Evolutionary conservation across 169 alveolate species (phyloP).

Genomic region (Plasmodium coatneyi): DNA sequence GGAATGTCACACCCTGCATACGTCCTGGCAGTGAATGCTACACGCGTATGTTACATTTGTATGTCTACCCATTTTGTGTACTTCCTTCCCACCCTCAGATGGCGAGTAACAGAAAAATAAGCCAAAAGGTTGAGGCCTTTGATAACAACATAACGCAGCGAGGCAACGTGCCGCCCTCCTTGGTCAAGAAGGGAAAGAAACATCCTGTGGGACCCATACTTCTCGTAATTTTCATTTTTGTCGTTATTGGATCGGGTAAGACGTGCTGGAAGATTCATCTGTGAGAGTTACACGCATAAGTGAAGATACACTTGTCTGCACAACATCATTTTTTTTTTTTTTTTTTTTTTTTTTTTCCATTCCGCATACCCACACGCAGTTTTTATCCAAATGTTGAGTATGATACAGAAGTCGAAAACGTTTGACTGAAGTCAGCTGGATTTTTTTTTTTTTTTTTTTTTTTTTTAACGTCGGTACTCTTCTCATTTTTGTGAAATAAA

Average conservation of each 20-base stretch:
- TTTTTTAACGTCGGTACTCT: slow-evolving; percentile 1
- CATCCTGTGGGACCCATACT: slow-evolving; percentile 73
- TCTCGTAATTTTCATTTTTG: slow-evolving; percentile 55
- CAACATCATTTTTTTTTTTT: not conserved
- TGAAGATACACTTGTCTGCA: not conserved
- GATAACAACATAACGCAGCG: slow-evolving; percentile 47
- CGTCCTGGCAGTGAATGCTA: not conserved
- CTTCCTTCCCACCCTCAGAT: slow-evolving; percentile 1
- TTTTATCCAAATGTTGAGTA: slow-evolving; percentile 52
- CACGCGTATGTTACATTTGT: not conserved
- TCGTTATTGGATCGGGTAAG: slow-evolving; percentile 76
- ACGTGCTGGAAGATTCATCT: not conserved
- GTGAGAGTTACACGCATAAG: not conserved
- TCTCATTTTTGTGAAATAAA: not conserved
- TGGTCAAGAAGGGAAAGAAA: slow-evolving; percentile 55
- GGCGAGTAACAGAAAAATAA: slow-evolving; percentile 62
- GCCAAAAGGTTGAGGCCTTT: slow-evolving; percentile 52
- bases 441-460: slow-evolving; percentile 32
- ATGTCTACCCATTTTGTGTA: not conserved
- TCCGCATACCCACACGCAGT: slow-evolving; percentile 8
- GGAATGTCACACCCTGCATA: not conserved
- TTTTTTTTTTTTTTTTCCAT: not conserved
- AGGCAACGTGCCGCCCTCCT: slow-evolving; percentile 66
- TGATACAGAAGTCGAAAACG: slow-evolving; percentile 27
- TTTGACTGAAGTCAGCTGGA: slow-evolving; percentile 6